Base-by-base conservation (phyloP, 2,329 filamentous ascomycete genomes). In the Apiospora aurea region DNA sequence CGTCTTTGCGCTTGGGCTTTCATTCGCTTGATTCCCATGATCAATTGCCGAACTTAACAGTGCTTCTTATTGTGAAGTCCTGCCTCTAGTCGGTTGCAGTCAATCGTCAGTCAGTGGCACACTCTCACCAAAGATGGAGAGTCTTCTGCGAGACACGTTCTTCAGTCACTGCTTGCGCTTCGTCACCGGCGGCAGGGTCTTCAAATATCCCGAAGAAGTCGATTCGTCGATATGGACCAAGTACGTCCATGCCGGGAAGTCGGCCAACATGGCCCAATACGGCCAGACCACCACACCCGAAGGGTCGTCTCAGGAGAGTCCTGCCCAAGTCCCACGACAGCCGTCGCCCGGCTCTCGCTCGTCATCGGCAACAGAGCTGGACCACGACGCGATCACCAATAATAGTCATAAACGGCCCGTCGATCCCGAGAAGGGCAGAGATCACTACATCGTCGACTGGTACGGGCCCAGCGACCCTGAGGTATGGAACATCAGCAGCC, bases 401-500 rank as follows among this genome's bases (percentile, higher is more conserved):
- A 57, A 73, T 69, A 73, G 78, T 3, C 66, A 43, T 7, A 51
- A 46, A 8, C 69, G 76, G 76, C 1, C 75, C 74, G 21, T 87
- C 18, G 86, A 89, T 76, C 80, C 83, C 0, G 87, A 89, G 74
- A 89, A 88, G 74, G 86, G 87, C 0, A 82, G 79, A 72, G 86
- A 89, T 76, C 76, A 83, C 10, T 79, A 85, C 70, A 78, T 90
- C 7, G 82, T 90, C 8, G 81, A 83, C 47, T 90, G 87, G 87
- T 87, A 82, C 74, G 85, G 83, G 0, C 80, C 83, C 0, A 76
- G 86, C 71, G 87, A 89, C 75, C 79, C 79, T 71, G 83, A 84
- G 75, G 82, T 82, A 73, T 61, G 76, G n/a, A 61, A 38, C 2
- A 4, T 10, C 53, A 14, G 14, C 18, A 10, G 53, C 38, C 16